Percentiles rank a stretch among this genome's conserved stretches.
These are phyloP conservation scores for Ophiobolus disseminans DNA, from an alignment of 2,329 filamentous ascomycete species.

Conservation along the genomic window DNA sequence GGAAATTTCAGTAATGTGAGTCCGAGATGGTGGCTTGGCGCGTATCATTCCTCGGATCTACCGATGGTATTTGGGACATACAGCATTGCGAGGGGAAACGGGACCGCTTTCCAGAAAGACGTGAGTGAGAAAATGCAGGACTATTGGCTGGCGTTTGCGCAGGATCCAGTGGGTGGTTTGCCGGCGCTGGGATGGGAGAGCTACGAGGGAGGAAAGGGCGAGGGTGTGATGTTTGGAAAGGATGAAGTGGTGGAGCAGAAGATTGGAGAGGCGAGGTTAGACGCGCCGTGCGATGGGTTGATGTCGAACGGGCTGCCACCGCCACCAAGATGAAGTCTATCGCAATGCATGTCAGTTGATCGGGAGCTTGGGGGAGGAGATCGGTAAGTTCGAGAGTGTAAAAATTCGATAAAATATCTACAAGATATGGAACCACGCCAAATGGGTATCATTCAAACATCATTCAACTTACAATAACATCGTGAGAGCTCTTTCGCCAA, in stretches of 20 bases:
- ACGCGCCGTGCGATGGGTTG: conserved; percentile 23
- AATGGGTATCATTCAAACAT: too few relatives aligned
- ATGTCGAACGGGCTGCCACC: conserved; percentile 11
- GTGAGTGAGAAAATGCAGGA: conserved; percentile 49
- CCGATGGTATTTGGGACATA: conserved; percentile 48
- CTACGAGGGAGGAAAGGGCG: conserved; percentile 32
- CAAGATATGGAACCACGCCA: too few relatives aligned
- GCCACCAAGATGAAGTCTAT: conserved; percentile 7
- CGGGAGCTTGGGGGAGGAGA: neutral
- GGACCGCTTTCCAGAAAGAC: conserved; percentile 36
- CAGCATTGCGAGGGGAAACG: conserved; percentile 32
- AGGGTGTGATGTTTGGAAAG: conserved; percentile 32
- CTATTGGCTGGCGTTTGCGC: conserved; percentile 45
- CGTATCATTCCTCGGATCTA: conserved; percentile 47
- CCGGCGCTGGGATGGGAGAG: conserved; percentile 41
- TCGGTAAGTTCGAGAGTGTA: neutral
- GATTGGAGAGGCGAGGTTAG: conserved; percentile 26
- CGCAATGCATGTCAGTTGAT: too few relatives aligned
- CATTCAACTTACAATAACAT: too few relatives aligned
- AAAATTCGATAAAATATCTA: neutral
- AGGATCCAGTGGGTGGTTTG: conserved; percentile 39
- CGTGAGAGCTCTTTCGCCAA: too few relatives aligned
- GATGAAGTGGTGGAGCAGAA: conserved; percentile 21
- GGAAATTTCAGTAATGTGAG: conserved; percentile 48
- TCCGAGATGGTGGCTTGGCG: conserved; percentile 44